Evolutionary conservation across 257 asterid species (phyloP).

Genomic region (Solanum etuberosum): DNA sequence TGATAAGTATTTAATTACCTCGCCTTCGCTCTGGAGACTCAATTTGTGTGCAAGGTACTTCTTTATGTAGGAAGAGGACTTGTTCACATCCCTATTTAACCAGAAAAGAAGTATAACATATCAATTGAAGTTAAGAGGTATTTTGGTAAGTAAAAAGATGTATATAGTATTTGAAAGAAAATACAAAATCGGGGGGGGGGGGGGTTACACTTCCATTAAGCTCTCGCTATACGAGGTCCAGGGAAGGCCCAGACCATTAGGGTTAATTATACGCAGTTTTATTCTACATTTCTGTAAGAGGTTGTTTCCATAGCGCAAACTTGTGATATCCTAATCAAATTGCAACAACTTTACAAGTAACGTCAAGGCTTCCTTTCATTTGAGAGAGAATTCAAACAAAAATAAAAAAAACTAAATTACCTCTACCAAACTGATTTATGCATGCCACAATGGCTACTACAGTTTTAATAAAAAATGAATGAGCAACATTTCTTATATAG

Average conservation of each 20-base stretch:
- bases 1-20: not conserved
- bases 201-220: not conserved
- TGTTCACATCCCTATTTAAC: slow-evolving; percentile 4
- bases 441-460: not conserved
- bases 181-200: not conserved
- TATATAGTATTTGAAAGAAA: too few relatives aligned
- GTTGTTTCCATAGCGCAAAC: not conserved
- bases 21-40: not conserved
- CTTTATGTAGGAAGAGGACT: not conserved
- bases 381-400: not conserved
- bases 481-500: not conserved
- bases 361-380: not conserved
- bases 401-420: too few relatives aligned
- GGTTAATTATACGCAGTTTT: not conserved
- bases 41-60: slow-evolving; percentile 10
- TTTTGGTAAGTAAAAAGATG: not conserved
- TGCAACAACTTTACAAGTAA: not conserved
- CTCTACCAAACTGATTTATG: not conserved
- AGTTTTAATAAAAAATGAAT: not conserved
- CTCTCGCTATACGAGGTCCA: not conserved
- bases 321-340: not conserved
- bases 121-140: not conserved
- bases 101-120: not conserved
- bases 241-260: not conserved
- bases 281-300: not conserved